Evolutionary conservation across 345 rosid genomes (phyloP).

Genomic region (Aquilaria sinensis): DNA sequence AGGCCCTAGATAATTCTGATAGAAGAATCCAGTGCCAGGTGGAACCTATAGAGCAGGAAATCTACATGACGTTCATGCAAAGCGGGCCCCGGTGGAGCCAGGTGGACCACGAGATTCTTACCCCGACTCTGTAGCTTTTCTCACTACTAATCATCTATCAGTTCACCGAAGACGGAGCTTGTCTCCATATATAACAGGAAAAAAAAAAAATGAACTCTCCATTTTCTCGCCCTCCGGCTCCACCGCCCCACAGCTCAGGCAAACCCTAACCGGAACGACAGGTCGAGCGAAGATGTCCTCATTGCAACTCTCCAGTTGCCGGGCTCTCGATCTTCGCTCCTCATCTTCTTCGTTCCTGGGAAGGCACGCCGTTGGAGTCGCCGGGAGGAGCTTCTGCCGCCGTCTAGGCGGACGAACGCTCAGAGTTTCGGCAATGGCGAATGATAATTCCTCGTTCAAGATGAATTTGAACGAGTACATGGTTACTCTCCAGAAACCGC

Average conservation of each 20-base stretch:
- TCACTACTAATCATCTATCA: constrained; percentile 9
- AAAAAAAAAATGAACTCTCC: constrained; percentile 3
- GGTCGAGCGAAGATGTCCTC: constrained; percentile 18
- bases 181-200: background rate
- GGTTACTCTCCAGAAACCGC: constrained; percentile 85
- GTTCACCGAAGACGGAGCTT: constrained; percentile 1
- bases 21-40: constrained; percentile 9
- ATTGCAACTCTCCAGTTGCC: constrained; percentile 36
- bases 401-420: constrained; percentile 9
- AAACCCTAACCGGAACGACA: constrained; percentile 3
- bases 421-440: constrained; percentile 42
- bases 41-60: background rate
- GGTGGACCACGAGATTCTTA: constrained; percentile 39
- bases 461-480: constrained; percentile 91
- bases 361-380: constrained; percentile 20
- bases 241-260: too few relatives aligned
- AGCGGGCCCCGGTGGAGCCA: constrained; percentile 19
- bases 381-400: background rate
- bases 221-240: constrained; percentile 5
- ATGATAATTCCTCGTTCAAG: constrained; percentile 28
- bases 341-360: constrained; percentile 15
- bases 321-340: constrained; percentile 26
- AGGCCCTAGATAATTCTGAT: too few relatives aligned
- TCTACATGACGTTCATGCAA: background rate
- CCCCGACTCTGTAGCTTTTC: constrained; percentile 7